Conservation (phyloP, 306 rosid genomes). For the Macrotyloma uniflorum region DNA sequence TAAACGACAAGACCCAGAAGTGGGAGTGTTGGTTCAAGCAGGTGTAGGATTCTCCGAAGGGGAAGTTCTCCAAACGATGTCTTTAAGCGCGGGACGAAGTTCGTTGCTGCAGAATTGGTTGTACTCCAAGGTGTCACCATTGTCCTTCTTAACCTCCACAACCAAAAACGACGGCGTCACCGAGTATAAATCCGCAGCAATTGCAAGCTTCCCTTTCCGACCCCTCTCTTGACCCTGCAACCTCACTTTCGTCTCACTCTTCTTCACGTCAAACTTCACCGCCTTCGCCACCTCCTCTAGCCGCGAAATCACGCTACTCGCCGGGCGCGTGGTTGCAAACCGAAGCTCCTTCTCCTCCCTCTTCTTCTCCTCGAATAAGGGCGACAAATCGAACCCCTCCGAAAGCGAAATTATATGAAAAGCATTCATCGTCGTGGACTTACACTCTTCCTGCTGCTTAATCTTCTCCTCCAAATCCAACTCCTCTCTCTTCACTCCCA, state of each 20-base stretch:
- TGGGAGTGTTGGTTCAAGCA: conserved; percentile 29
- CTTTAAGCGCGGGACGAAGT: conserved; percentile 84
- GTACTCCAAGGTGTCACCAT: conserved; percentile 76
- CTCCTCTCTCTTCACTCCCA: conserved; percentile 15
- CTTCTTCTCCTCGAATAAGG: conserved; percentile 76
- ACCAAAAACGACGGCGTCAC: conserved; percentile 74
- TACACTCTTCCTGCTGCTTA: conserved; percentile 24
- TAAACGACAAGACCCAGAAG: background rate
- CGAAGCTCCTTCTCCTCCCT: conserved; percentile 71
- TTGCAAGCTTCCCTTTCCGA: conserved; percentile 70
- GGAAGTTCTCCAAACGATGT: conserved; percentile 70
- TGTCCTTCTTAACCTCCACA: conserved; percentile 81
- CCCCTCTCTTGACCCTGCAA: conserved; percentile 64
- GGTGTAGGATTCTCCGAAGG: conserved; percentile 44
- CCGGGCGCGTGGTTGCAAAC: conserved; percentile 69
- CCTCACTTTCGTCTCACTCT: conserved; percentile 68
- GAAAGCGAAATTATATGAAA: conserved; percentile 76
- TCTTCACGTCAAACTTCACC: conserved; percentile 62
- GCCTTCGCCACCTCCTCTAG: conserved; percentile 75
- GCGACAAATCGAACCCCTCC: conserved; percentile 75
- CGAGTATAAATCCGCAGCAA: conserved; percentile 74
- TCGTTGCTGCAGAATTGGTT: conserved; percentile 81
- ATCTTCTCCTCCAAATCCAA: conserved; percentile 38
- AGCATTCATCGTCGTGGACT: conserved; percentile 59
- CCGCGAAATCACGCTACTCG: conserved; percentile 74